Evolutionary conservation across 345 rosid genomes (phyloP), one percentile per base, ranked within the genome.

Genomic region (Pseudoturritis turrita): DNA sequence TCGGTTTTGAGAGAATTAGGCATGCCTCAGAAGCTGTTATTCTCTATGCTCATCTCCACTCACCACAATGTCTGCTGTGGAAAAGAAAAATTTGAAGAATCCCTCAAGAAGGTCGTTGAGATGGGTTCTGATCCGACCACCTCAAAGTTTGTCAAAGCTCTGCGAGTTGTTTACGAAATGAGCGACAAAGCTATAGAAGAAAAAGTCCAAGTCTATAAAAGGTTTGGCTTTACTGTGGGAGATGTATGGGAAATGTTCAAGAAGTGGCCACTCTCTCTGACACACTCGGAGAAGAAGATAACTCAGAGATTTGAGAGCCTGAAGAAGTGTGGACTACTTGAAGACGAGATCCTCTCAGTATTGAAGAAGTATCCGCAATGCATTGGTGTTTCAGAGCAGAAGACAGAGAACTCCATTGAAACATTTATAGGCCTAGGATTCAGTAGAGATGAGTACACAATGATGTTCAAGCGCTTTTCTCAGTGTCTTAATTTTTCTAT

Each of bases 181-280:
- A 52, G 21, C 0, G 5, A 69, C 9, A 23, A 45, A 41, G 51
- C 58, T n/a, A 72, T 65, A 65, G 72, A 64, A 13, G 69, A 21
- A 2, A 64, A 21, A 9, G 0, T 47, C n/a, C 3, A 21, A 12
- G 57, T 6, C 1, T 64, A 31, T 47, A 14, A 31, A 33, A 68
- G 31, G 22, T 77, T 75, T 72, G 81, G 81, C 23, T 81, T 72
- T 51, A 19, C 72, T 17, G 72, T 60, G 9, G 79, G 23, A 5
- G 82, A 74, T 6, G 18, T 69, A 35, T 29, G 44, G 57, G 13
- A 15, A 5, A 71, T 75, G 3, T 83, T 81, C n/a, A 68, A 44
- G 39, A 83, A 53, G 33, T 13, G 17, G 10, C 81, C 82, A 4
- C 0, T 0, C 5, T 40, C 7, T 53, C 31, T 77, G 55, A 2